Base-by-base conservation (phyloP, 495 filamentous ascomycete genomes). In the Lophiostoma macrostomum region DNA sequence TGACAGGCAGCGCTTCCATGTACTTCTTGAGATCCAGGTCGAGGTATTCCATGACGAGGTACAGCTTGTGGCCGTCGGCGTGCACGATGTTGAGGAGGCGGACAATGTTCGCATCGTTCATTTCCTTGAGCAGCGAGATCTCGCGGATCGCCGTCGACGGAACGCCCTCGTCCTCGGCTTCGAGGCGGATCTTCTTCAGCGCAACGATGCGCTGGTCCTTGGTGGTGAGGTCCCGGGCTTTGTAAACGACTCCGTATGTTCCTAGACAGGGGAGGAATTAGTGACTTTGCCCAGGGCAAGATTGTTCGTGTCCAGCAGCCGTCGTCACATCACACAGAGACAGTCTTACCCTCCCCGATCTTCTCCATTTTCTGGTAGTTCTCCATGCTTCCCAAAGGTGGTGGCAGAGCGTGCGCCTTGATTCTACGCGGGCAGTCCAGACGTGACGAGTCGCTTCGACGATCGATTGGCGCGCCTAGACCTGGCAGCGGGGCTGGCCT, bases 361-460 rank as follows among this genome's bases (percentile, higher is more conserved):
- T 99, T 99, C 77, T 99, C 93, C 52, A 99, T 86, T 75, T 96
- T 96, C 76, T 97, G 90, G 71, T 99, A 99, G 70, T 96, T 96
- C 68, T 99, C 93, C 93, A 99, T 99, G 59, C 53, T 34, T 11
- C 7, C 23, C 23, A 36, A 27, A 18, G 6, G 28, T 10, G 6
- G 28, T 36, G 16, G 13, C n/a, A 20, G 12, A 49, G 13, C 38
- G 38, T n/a, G 41, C 30, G 4, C n/a, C 5, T n/a, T n/a, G n/a
- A n/a, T n/a, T n/a, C n/a, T n/a, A n/a, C n/a, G n/a, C n/a, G n/a
- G n/a, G n/a, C n/a, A n/a, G n/a, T n/a, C n/a, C n/a, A n/a, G n/a
- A n/a, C n/a, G n/a, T n/a, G n/a, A n/a, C n/a, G n/a, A n/a, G n/a
- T n/a, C n/a, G n/a, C n/a, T n/a, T n/a, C n/a, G n/a, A n/a, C n/a